These are phyloP conservation scores for Yamadazyma atmosphaerica DNA, from an alignment of 1,139 yeast genomes.

Conservation along the genomic window DNA sequence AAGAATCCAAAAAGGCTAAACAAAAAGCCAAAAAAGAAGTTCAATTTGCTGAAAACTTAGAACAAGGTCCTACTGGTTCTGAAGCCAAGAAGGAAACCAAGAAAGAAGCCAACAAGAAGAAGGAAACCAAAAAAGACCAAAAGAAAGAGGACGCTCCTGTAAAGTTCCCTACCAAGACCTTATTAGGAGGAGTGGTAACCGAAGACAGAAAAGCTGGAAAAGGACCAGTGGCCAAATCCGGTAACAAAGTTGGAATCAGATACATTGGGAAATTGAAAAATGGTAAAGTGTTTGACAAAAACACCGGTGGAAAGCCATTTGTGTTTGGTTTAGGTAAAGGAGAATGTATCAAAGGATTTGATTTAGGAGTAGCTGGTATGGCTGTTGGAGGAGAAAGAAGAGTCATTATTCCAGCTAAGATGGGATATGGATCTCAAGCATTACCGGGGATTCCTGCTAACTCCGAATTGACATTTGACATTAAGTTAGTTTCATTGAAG, in stretches of 20 bases:
- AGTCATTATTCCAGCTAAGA: slow-evolving; percentile 90
- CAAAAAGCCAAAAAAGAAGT: slow-evolving; percentile 63
- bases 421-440: slow-evolving; percentile 93
- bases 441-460: slow-evolving; percentile 97
- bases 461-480: slow-evolving; percentile 94
- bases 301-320: slow-evolving; percentile 97
- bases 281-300: slow-evolving; percentile 95
- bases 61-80: slow-evolving; percentile 84
- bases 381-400: slow-evolving; percentile 99
- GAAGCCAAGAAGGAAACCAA: slow-evolving; percentile 26
- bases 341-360: slow-evolving; percentile 98
- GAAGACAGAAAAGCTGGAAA: slow-evolving; percentile 91
- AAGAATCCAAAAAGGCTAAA: slow-evolving; percentile 33
- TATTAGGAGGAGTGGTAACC: slow-evolving; percentile 88
- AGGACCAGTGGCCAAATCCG: slow-evolving; percentile 86
- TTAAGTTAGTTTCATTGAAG: slow-evolving; percentile 88
- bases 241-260: slow-evolving; percentile 92
- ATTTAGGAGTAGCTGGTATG: slow-evolving; percentile 98
- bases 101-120: slow-evolving; percentile 21
- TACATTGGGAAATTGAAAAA: slow-evolving; percentile 96
- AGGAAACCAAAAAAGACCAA: slow-evolving; percentile 20
- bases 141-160: slow-evolving; percentile 30
- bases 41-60: slow-evolving; percentile 85
- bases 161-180: slow-evolving; percentile 67
- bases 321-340: slow-evolving; percentile 90